Base-by-base conservation (phyloP, 2,329 filamentous ascomycete genomes). In the Metarhizium guizhouense region DNA sequence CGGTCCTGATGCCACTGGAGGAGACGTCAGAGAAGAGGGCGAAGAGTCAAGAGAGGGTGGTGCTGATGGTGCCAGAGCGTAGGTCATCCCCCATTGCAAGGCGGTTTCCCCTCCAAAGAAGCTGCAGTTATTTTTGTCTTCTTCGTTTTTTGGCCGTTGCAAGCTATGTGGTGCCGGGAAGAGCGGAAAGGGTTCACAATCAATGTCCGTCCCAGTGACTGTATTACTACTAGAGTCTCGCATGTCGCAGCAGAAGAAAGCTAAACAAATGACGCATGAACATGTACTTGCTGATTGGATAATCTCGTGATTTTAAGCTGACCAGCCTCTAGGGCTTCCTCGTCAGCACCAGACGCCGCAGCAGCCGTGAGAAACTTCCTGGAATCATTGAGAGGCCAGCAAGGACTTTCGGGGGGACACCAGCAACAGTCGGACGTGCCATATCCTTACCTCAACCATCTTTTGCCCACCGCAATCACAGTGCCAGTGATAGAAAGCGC, bases 21-120 rank as follows among this genome's bases (percentile, higher is more conserved):
- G 92, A 60, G 93, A 99, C 69, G 76, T 96, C 63, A 84, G 92
- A 72, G 86, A 95, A 71, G 94, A 97, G 72, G 94, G 94, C 57
- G 85, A 90, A 71, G 85, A 84, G 63, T 84, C 93, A 61, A 82
- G 95, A 75, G 91, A 96, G 73, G 94, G 93, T 58, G 94, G 95
- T 69, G 90, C 90, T 64, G 94, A 97, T 74, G 94, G 95, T 68
- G 95, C 90, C 76, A 85, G 94, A 96, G 94, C 93, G 94, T 99
- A 97, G 93, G 95, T 99, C 58, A 68, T 62, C 63, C 65, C 54
- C 67, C 63, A 62, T 67, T 66, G 61, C 64, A 58, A 64, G 62
- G 65, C 60, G 62, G 48, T 62, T 62, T 52, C 29, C 30, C 18
- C 29, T 56, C 47, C 58, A 60, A 61, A 61, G 59, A 57, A 59